These are phyloP conservation scores for Phytophthora brassicae DNA, from an alignment of 352 stramenopile species.

Conservation along the genomic window DNA sequence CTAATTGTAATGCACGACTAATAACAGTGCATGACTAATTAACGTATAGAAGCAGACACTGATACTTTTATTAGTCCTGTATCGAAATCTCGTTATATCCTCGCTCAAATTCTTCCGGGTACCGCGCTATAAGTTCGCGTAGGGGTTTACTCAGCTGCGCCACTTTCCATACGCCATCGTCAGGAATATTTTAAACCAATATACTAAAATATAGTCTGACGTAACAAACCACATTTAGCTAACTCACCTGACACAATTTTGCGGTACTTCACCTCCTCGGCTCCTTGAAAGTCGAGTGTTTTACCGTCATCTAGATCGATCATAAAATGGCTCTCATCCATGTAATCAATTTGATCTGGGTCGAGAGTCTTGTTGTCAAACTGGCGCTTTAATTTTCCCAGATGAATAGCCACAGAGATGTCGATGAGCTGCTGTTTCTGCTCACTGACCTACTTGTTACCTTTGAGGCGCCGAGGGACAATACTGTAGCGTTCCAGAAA, in stretches of 20 bases:
- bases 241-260: constrained; percentile 20
- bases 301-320: constrained; percentile 30
- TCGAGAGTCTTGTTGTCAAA: constrained; percentile 6
- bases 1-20: too few species aligned
- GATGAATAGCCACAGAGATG: neutral
- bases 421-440: constrained; percentile 12
- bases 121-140: too few species aligned
- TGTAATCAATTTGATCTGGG: constrained; percentile 11
- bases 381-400: constrained; percentile 8
- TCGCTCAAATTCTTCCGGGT: too few species aligned
- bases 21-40: too few species aligned
- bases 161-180: too few species aligned
- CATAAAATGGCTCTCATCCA: constrained; percentile 23
- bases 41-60: too few species aligned
- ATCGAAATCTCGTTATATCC: too few species aligned
- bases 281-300: constrained; percentile 19
- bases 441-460: constrained; percentile 18
- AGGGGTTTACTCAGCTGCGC: too few species aligned
- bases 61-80: too few species aligned
- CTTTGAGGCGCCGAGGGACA: constrained; percentile 13
- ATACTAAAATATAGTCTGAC: too few species aligned
- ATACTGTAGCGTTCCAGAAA: constrained; percentile 21
- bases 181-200: too few species aligned
- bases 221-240: too few species aligned
- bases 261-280: constrained; percentile 11